Percentiles rank a stretch among this genome's conserved stretches.
These are phyloP conservation scores for Cladosporium sp. DNA, from an alignment of 2,329 filamentous ascomycete species.

Conservation along the genomic window DNA sequence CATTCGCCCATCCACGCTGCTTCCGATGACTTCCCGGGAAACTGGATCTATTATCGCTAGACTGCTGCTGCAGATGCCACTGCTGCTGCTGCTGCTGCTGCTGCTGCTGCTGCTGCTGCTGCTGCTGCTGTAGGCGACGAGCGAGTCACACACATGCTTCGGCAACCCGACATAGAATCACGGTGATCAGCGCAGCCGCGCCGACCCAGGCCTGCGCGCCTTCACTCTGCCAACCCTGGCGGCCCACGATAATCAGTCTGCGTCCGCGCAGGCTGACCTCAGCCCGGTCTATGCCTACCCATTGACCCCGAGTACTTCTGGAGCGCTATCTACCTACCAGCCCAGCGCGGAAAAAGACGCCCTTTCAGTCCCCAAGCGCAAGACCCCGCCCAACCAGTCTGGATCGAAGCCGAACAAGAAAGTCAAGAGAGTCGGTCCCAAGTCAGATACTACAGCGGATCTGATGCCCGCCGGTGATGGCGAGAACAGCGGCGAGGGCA, in stretches of 20 bases:
- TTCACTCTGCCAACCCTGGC: constrained; percentile 28
- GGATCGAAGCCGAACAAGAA: constrained; percentile 28
- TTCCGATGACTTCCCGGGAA: not conserved
- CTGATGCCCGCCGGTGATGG: constrained; percentile 26
- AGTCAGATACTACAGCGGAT: constrained; percentile 22
- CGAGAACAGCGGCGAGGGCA: constrained; percentile 29
- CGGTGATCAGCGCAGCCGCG: constrained; percentile 10
- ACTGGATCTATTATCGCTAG: constrained; percentile 6
- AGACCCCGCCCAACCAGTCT: constrained; percentile 22
- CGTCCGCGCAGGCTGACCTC: constrained; percentile 82
- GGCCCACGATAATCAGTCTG: constrained; percentile 50
- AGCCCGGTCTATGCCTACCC: constrained; percentile 52
- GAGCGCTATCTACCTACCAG: constrained; percentile 14
- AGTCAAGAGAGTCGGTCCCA: constrained; percentile 28
- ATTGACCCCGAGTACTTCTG: constrained; percentile 17
- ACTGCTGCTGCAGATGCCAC: too few relatives aligned
- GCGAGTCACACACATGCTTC: constrained; percentile 2
- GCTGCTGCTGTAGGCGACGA: not conserved
- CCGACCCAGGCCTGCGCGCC: constrained; percentile 5
- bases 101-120: too few relatives aligned
- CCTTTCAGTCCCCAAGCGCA: constrained; percentile 21
- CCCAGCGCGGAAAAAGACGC: constrained; percentile 11
- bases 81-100: too few relatives aligned
- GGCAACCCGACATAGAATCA: not conserved
- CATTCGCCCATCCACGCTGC: not conserved